Conservation (phyloP, 2,329 filamentous ascomycete genomes). For the Thermomyces lanuginosus region DNA sequence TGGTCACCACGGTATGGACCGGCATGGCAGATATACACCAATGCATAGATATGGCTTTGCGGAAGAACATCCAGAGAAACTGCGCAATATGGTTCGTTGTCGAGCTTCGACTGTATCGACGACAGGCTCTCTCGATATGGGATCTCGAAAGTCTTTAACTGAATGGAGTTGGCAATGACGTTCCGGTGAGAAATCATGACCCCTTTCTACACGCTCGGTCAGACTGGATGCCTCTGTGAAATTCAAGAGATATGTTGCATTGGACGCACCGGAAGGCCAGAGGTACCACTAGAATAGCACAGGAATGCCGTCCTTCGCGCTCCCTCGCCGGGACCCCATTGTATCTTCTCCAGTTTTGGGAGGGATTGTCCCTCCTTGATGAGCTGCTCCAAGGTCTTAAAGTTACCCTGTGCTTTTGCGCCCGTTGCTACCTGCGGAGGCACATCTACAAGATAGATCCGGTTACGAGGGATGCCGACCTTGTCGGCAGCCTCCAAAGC, state of each 20-base stretch:
- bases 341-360: constrained; percentile 23
- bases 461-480: constrained; percentile 44
- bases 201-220: constrained; percentile 45
- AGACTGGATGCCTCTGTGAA: neutral
- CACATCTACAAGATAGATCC: constrained; percentile 53
- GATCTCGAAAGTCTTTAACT: constrained; percentile 39
- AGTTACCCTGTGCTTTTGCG: constrained; percentile 27
- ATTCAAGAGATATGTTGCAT: neutral
- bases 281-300: constrained; percentile 67
- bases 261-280: constrained; percentile 50
- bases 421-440: constrained; percentile 39
- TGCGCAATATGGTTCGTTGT: constrained; percentile 35
- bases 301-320: constrained; percentile 54
- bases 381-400: constrained; percentile 51
- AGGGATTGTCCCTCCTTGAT: constrained; percentile 40
- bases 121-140: constrained; percentile 13
- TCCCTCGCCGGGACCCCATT: constrained; percentile 27
- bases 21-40: constrained; percentile 53
- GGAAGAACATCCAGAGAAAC: constrained; percentile 54
- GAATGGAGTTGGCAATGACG: constrained; percentile 59
- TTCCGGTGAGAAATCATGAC: constrained; percentile 71
- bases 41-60: constrained; percentile 66
- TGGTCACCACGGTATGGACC: constrained; percentile 56
- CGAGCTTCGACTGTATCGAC: constrained; percentile 22
- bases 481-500: constrained; percentile 49